A percentile compares a stretch with the other conserved stretches of the same genome.
Evolutionary conservation across 2,329 filamentous ascomycete species (phyloP).

Genomic region (Trichophyton verrucosum): DNA sequence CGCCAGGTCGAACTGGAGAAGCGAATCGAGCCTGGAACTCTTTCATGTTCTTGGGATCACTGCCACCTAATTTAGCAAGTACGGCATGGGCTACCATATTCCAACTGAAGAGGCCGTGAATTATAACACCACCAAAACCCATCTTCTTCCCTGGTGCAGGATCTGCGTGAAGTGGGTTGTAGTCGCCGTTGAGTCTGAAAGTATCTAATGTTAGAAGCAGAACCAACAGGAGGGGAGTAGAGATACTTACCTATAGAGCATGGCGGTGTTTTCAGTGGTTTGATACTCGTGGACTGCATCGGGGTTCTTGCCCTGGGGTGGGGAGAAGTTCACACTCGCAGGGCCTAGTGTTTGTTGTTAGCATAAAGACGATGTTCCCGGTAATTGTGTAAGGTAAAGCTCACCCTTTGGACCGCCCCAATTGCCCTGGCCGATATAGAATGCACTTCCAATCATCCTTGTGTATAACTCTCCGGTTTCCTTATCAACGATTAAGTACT

Average conservation of each 20-base stretch:
- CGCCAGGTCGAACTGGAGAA: slow-evolving; percentile 68
- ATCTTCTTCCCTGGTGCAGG: slow-evolving; percentile 76
- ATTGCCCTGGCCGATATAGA: slow-evolving; percentile 66
- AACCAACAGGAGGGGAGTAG: neutral
- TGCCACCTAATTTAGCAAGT: slow-evolving; percentile 59
- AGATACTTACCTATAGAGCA: slow-evolving; percentile 51
- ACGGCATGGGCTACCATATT: slow-evolving; percentile 66
- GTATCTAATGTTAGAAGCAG: neutral
- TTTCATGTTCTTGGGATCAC: slow-evolving; percentile 67
- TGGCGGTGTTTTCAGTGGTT: slow-evolving; percentile 58
- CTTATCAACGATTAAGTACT: slow-evolving; percentile 63
- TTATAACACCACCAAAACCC: slow-evolving; percentile 81
- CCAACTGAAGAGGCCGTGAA: slow-evolving; percentile 82
- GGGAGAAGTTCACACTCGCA: slow-evolving; percentile 63
- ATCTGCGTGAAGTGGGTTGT: slow-evolving; percentile 83
- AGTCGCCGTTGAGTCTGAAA: slow-evolving; percentile 70
- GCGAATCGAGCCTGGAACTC: slow-evolving; percentile 86
- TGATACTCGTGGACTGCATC: slow-evolving; percentile 59
- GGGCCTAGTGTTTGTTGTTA: slow-evolving; percentile 35
- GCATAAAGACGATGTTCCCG: neutral
- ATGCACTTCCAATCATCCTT: slow-evolving; percentile 55
- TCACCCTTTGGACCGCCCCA: slow-evolving; percentile 85
- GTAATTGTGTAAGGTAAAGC: slow-evolving; percentile 4
- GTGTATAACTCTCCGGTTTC: slow-evolving; percentile 57
- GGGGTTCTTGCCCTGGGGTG: slow-evolving; percentile 57